phyloP scores from a whole-genome alignment of 192 early-diverging fungal species.

The Oehlia diaphana region DNA sequence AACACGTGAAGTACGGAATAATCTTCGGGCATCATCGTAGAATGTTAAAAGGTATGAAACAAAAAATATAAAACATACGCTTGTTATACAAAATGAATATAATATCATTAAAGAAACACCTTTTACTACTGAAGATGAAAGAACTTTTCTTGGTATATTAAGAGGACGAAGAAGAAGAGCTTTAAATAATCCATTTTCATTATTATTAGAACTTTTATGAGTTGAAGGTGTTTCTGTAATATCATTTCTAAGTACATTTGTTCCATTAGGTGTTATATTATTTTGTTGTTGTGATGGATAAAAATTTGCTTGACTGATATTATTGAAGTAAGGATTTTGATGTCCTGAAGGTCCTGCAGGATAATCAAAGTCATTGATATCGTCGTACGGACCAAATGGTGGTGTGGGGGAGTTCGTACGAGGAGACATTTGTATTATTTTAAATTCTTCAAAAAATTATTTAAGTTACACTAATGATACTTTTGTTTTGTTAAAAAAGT shows the following conservation, averaged over 20 bases:
- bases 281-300: slow-evolving; percentile 10
- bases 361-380: not conserved
- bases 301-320: slow-evolving; percentile 1
- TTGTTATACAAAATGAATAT: slow-evolving; percentile 27
- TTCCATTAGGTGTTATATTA: not conserved
- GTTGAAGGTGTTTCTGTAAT: slow-evolving; percentile 1
- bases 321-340: not conserved
- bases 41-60: slow-evolving; percentile 26
- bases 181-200: not conserved
- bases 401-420: slow-evolving; percentile 20
- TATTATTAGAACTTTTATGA: not conserved
- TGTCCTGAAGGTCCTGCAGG: not conserved
- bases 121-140: slow-evolving; percentile 22
- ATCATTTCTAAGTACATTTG: not conserved
- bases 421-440: slow-evolving; percentile 21
- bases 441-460: not conserved
- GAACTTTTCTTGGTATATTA: slow-evolving; percentile 11
- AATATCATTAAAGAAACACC: slow-evolving; percentile 1
- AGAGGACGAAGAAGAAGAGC: slow-evolving; percentile 5
- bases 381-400: slow-evolving; percentile 8
- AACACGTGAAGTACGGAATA: slow-evolving; percentile 16
- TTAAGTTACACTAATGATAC: not conserved
- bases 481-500: not conserved
- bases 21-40: slow-evolving; percentile 23
- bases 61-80: slow-evolving; percentile 19